Percentiles rank a stretch among this genome's conserved stretches.
Evolutionary conservation across 768 basidiomycete species (phyloP).

Genomic region (Lactarius indigo): DNA sequence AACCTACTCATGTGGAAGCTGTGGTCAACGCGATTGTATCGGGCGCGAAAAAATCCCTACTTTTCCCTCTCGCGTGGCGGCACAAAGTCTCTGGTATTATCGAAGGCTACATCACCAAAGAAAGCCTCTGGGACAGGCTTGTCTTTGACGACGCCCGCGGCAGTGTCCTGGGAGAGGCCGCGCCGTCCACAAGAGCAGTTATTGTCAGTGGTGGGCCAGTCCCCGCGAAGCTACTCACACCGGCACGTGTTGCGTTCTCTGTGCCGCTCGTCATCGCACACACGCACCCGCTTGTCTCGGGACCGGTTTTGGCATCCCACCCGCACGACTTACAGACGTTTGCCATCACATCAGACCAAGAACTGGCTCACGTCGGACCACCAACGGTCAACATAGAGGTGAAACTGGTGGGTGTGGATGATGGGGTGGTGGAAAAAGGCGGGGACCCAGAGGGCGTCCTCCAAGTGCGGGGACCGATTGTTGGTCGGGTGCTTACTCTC

Average conservation of each 20-base stretch:
- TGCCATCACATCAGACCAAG: constrained; percentile 34
- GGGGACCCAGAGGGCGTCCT: constrained; percentile 62
- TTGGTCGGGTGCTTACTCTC: constrained; percentile 50
- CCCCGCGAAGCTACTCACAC: constrained; percentile 47
- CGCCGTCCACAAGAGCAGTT: constrained; percentile 60
- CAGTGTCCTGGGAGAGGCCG: constrained; percentile 54
- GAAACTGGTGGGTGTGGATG: constrained; percentile 68
- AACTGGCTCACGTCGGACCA: constrained; percentile 60
- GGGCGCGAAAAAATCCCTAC: constrained; percentile 50
- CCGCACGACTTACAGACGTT: constrained; percentile 83
- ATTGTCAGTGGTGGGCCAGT: constrained; percentile 67
- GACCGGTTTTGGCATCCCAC: constrained; percentile 79
- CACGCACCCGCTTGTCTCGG: constrained; percentile 60
- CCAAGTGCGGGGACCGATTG: constrained; percentile 66
- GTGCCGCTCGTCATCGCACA: constrained; percentile 68
- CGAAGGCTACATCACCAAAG: constrained; percentile 74
- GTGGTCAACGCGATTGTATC: constrained; percentile 52
- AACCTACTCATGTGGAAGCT: constrained; percentile 56
- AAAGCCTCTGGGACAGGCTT: constrained; percentile 80
- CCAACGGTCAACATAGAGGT: constrained; percentile 85
- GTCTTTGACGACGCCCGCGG: constrained; percentile 69
- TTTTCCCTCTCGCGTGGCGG: constrained; percentile 65
- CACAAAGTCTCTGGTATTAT: constrained; percentile 69
- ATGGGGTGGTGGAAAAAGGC: constrained; percentile 60
- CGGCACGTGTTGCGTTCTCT: constrained; percentile 71